These are phyloP conservation scores for Xylariales sp. DNA, from an alignment of 2,329 filamentous ascomycete genomes.

Conservation along the genomic window DNA sequence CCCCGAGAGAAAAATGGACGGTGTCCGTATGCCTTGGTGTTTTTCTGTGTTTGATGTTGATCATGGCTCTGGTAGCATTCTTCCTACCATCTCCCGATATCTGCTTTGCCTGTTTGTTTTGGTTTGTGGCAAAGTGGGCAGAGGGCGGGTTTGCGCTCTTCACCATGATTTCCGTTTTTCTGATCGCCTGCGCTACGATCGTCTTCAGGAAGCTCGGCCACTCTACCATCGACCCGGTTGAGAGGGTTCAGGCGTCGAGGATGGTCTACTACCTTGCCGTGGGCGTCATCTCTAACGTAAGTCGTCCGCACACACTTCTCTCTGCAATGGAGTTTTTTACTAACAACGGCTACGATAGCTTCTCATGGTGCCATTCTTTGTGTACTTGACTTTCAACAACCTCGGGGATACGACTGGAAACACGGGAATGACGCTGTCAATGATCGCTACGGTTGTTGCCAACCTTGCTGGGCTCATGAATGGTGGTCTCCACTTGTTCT, in stretches of 20 bases:
- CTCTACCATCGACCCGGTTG: slow-evolving; percentile 49
- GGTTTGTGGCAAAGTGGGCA: slow-evolving; percentile 61
- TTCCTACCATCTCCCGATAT: slow-evolving; percentile 50
- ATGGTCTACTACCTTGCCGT: slow-evolving; percentile 66
- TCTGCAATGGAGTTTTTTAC: slow-evolving; percentile 17
- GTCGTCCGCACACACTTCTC: slow-evolving; percentile 17
- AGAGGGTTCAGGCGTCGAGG: slow-evolving; percentile 60
- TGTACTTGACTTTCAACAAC: slow-evolving; percentile 44
- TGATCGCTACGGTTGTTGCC: slow-evolving; percentile 61
- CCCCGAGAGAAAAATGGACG: slow-evolving; percentile 54
- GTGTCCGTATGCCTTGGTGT: slow-evolving; percentile 51
- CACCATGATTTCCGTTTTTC: slow-evolving; percentile 41
- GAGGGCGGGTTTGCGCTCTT: slow-evolving; percentile 52
- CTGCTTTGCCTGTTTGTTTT: slow-evolving; percentile 65
- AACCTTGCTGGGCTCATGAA: slow-evolving; percentile 64
- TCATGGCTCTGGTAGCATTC: slow-evolving; percentile 55
- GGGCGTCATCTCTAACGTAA: slow-evolving; percentile 53
- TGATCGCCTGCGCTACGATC: slow-evolving; percentile 45
- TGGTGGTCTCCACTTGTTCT: slow-evolving; percentile 61
- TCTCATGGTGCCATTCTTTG: slow-evolving; percentile 61
- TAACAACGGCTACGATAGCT: slow-evolving; percentile 37
- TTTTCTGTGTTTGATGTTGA: slow-evolving; percentile 46
- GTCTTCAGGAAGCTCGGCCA: slow-evolving; percentile 56
- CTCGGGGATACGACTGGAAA: slow-evolving; percentile 30
- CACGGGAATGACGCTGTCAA: slow-evolving; percentile 47